Base-by-base conservation (phyloP, 257 asterid genomes). In the Przewalskia tangutica region DNA sequence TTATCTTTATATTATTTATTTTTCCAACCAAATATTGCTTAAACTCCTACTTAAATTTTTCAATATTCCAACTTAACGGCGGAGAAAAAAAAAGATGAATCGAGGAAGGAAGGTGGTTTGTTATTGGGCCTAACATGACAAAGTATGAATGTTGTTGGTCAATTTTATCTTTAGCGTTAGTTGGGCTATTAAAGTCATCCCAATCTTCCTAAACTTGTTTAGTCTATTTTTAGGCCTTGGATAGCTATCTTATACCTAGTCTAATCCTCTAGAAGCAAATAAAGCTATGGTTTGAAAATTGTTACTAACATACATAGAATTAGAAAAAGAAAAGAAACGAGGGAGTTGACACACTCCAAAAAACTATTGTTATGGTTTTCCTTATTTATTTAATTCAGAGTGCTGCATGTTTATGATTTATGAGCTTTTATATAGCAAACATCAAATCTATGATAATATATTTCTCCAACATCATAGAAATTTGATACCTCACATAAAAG, bases 41-140 rank as follows among this genome's bases (percentile, higher is more conserved):
- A 23, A 59, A 20, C 23, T 17, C 16, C 17, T 9, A 9, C 10
- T 42, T 70, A 42, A n/a, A 2, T 42, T 70, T 46, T 71, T 6
- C 18, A 71, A 71, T 71, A 6, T 71, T 50, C 40, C 40, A 71
- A 46, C 44, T 16, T 73, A 68, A 84, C 85, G 82, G 87, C 85
- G 70, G 80, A 27, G 32, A 48, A 9, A 17, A 27, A 27, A 27
- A 27, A 27, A 27, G 32, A 27, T 27, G 32, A 73, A 73, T 7
- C 11, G 77, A 67, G 77, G 27, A 17, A 66, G 18, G 48, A 67
- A 27, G 32, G 32, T 27, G 3, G 53, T 40, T 34, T 68, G 55
- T 42, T 4, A 8, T 40, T 40, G 17, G 8, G 14, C 54, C 16
- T 1, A 68, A 42, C 54, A 20, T 46, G 59, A 11, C 11, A 20